phyloP scores from a whole-genome alignment of 257 asterid genomes.

The Fraxinus americana region DNA sequence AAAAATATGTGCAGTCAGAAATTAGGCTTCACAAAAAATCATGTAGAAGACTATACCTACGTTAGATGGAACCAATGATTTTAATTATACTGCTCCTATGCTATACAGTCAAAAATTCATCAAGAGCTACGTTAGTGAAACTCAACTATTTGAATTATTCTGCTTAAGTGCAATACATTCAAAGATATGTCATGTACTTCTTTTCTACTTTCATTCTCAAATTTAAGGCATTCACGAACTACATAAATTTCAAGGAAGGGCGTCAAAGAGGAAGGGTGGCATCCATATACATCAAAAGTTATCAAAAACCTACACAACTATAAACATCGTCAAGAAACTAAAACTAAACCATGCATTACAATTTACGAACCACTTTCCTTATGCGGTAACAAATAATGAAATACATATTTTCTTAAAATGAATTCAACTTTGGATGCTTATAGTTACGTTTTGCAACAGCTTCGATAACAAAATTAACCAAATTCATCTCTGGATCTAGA shows the following conservation, averaged over 20 bases:
- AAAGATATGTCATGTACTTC: too few species aligned
- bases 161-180: background rate
- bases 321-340: too few species aligned
- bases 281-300: background rate
- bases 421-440: background rate
- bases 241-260: background rate
- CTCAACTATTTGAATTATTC: background rate
- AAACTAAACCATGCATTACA: too few species aligned
- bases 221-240: background rate
- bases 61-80: background rate
- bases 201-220: too few species aligned
- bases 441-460: background rate
- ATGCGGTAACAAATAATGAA: too few species aligned
- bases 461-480: background rate
- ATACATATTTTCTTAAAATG: background rate
- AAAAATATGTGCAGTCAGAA: background rate
- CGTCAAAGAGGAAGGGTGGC: background rate
- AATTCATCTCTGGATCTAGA: background rate
- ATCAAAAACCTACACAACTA: background rate
- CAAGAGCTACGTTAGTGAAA: background rate
- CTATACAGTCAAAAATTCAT: background rate
- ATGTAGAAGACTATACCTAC: background rate
- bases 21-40: background rate
- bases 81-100: background rate
- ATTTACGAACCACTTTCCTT: too few species aligned